These are phyloP conservation scores for Neofusicoccum sp. DNA, from an alignment of 2,329 filamentous ascomycete species.

Conservation along the genomic window DNA sequence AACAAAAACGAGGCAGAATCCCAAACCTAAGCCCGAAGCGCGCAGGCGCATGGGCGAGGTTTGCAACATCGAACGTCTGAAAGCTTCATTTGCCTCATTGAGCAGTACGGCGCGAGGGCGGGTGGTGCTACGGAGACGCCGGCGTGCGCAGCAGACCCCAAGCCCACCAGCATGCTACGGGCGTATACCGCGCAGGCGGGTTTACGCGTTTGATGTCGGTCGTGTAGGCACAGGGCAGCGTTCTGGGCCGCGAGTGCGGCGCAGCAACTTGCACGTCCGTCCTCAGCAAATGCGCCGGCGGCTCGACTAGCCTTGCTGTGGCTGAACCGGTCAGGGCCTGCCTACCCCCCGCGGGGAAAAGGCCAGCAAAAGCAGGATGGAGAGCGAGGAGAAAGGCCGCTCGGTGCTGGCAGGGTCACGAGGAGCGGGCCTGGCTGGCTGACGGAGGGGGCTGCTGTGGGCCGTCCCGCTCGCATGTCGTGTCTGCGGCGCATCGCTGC, in stretches of 20 bases:
- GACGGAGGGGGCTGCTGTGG: too few relatives aligned
- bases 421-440: not conserved
- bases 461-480: not conserved
- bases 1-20: not conserved
- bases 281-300: too few relatives aligned
- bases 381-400: not conserved
- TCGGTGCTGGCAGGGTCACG: not conserved
- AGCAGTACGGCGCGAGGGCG: constrained; percentile 8
- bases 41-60: not conserved
- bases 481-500: not conserved
- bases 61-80: constrained; percentile 13
- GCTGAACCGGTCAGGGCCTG: too few relatives aligned
- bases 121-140: not conserved
- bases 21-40: constrained; percentile 1
- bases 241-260: too few relatives aligned
- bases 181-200: not conserved
- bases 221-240: too few relatives aligned
- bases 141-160: not conserved
- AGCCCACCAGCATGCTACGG: not conserved
- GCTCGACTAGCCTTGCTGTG: too few relatives aligned
- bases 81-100: constrained; percentile 12
- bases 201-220: not conserved
- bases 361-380: too few relatives aligned
- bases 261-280: too few relatives aligned
- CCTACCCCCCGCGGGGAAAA: too few relatives aligned